phyloP scores from a whole-genome alignment of 2,329 filamentous ascomycete genomes.

The Talaromyces sp. region DNA sequence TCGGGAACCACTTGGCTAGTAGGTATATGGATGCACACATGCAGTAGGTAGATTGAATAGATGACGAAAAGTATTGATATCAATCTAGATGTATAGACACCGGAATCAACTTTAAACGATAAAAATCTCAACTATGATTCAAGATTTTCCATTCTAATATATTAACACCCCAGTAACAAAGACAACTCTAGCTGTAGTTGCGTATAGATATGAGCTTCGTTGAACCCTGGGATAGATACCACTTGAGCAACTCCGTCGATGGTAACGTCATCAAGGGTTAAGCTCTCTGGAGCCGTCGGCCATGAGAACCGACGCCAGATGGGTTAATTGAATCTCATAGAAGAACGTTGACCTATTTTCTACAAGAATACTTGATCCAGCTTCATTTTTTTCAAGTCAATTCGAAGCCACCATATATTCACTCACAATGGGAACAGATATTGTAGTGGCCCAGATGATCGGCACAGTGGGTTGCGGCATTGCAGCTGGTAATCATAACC shows the following conservation, averaged over 20 bases:
- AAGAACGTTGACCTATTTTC: no score
- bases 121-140: no score
- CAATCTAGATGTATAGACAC: no score
- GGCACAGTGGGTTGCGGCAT: slow-evolving; percentile 22
- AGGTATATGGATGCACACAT: no score
- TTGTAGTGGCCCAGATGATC: slow-evolving; percentile 17
- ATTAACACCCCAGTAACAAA: no score
- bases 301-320: background rate
- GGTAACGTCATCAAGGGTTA: background rate
- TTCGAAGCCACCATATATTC: background rate
- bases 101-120: no score
- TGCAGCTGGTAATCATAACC: slow-evolving; percentile 12
- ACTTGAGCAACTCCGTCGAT: background rate
- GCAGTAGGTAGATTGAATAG: background rate
- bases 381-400: background rate
- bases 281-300: background rate
- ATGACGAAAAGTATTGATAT: no score
- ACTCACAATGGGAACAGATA: slow-evolving; percentile 11
- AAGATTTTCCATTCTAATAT: no score
- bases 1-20: no score
- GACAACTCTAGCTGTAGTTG: no score
- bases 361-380: no score
- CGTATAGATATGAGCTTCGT: no score
- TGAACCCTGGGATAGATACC: background rate
- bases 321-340: background rate